Conservation (phyloP, 805 yeast species). For the Teunomyces pallodes region DNA sequence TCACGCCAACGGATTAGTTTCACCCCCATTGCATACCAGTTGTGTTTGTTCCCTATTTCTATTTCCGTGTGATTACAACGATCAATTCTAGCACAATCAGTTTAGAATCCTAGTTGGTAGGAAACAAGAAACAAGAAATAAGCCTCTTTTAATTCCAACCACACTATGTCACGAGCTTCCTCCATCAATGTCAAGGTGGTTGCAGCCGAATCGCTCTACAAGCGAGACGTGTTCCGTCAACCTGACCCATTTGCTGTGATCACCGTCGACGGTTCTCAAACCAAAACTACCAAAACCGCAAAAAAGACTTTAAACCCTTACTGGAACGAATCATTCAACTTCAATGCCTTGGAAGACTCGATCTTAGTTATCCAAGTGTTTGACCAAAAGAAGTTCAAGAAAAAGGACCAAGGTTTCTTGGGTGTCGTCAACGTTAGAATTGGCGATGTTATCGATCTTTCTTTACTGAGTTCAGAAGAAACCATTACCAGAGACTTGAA, state of each 20-base stretch:
- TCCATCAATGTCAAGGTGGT: conserved; percentile 69
- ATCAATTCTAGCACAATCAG: neutral
- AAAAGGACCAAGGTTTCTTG: conserved; percentile 96
- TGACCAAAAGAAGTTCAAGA: conserved; percentile 95
- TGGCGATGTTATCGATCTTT: conserved; percentile 80
- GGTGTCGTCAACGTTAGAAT: conserved; percentile 93
- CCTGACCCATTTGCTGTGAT: conserved; percentile 98
- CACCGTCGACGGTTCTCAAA: conserved; percentile 96
- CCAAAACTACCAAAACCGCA: conserved; percentile 90
- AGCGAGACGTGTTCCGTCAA: conserved; percentile 90
- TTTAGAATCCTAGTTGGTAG: neutral
- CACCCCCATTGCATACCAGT: neutral
- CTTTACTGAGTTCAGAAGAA: conserved; percentile 55
- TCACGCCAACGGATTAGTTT: neutral
- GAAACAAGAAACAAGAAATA: too few species aligned
- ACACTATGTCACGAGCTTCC: neutral
- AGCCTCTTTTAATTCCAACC: neutral
- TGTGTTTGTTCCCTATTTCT: neutral
- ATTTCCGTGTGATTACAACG: too few species aligned
- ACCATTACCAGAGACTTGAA: conserved; percentile 91
- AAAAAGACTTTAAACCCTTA: conserved; percentile 94
- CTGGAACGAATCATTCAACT: conserved; percentile 92
- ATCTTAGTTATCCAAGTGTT: conserved; percentile 90
- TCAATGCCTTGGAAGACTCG: conserved; percentile 74
- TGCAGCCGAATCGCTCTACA: conserved; percentile 94